Evolutionary conservation across 495 filamentous ascomycete genomes (phyloP).

Genomic region (Lasiosphaeriaceae sp.): DNA sequence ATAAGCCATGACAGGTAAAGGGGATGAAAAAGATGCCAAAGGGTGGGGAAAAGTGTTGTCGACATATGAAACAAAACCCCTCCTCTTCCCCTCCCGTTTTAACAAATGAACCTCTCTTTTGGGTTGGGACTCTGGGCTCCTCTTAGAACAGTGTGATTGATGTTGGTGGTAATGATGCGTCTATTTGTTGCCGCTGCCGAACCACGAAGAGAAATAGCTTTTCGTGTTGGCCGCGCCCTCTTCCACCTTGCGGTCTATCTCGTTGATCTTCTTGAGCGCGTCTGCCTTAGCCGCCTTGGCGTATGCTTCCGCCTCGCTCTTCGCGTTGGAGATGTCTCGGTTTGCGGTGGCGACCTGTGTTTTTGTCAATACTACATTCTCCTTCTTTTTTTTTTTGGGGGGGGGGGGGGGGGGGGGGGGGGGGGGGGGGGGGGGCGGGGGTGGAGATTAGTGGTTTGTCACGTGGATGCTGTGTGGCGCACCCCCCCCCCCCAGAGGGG

Average conservation of each 20-base stretch:
- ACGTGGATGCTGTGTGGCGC: no score
- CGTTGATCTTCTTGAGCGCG: conserved; percentile 67
- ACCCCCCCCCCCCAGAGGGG: no score
- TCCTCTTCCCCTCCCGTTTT: no score
- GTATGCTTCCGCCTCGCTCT: conserved; percentile 54
- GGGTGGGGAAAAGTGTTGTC: not conserved
- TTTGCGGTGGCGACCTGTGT: conserved; percentile 59
- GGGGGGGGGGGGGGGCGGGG: no score
- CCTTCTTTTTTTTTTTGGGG: not conserved
- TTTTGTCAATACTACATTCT: not conserved
- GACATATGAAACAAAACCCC: not conserved
- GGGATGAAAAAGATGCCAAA: no score
- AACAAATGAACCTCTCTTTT: no score
- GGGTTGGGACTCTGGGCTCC: no score
- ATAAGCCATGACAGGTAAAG: not conserved
- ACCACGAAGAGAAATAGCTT: conserved; percentile 74
- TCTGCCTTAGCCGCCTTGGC: conserved; percentile 54
- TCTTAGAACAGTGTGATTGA: no score
- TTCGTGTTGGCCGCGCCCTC: conserved; percentile 73
- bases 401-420: no score
- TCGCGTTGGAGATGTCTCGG: conserved; percentile 52
- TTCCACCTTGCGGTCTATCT: conserved; percentile 71
- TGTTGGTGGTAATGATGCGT: no score
- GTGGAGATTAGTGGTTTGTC: no score
- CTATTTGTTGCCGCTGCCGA: conserved; percentile 54